Evolutionary conservation across 495 filamentous ascomycete genomes (phyloP), one percentile per base, ranked within the genome.

Genomic region (Pyrenopolyporus hunteri): DNA sequence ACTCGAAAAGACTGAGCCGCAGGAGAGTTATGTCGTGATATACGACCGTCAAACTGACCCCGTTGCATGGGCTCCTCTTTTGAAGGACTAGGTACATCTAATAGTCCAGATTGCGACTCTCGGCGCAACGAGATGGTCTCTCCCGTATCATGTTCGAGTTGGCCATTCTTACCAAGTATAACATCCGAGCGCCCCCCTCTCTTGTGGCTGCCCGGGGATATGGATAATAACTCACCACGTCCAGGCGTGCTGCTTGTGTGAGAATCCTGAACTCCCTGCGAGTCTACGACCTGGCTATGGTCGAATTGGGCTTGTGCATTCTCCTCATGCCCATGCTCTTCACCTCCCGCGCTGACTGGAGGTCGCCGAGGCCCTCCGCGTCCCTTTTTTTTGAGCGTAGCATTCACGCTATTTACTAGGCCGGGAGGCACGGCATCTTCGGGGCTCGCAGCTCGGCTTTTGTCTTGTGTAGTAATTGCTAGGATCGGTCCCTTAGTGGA

Each of bases 351-450:
- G n/a, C n/a, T n/a, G n/a, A 1, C 11, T 5, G 8, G 4, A 23
- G n/a, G 9, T 32, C 44, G 19, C 11, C 28, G 33, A 7, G 32
- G 28, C 4, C 19, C 13, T 16, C 16, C n/a, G 17, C 25, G 13
- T 13, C 35, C 45, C 25, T 52, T 33, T 20, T 31, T 45, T 44
- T 25, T 61, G 29, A 69, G 28, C 7, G 31, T 56, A 26, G 46
- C 46, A 31, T 71, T 71, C n/a, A 71, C 7, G 6, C 23, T 64
- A n/a, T 35, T 51, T 13, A 69, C 7, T 17, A 69, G 37, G 8
- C 63, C 66, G 11, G 56, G 40, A 17, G 16, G 45, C 22, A 69
- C 57, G 23, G 26, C 46, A 11, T 64, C 42, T n/a, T 57, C 66
- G 1, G 62, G 19, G 25, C 46, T 56, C 17, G 22, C 33, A 37